These are phyloP conservation scores for Neonectria sp. DNA, from an alignment of 2,329 filamentous ascomycete genomes.

Conservation along the genomic window DNA sequence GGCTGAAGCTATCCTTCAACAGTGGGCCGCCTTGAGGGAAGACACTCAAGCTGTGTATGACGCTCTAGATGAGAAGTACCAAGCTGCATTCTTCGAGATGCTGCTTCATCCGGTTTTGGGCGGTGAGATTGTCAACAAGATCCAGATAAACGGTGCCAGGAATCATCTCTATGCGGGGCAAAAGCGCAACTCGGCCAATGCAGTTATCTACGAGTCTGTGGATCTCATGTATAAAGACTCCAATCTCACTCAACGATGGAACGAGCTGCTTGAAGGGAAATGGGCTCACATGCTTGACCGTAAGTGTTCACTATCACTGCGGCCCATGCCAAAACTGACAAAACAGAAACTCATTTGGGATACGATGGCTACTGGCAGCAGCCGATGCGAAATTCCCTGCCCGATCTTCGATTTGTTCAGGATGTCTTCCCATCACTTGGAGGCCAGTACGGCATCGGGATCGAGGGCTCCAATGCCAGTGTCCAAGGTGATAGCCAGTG, in stretches of 20 bases:
- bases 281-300: neutral
- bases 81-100: conserved; percentile 72
- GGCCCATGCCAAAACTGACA: neutral
- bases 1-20: conserved; percentile 66
- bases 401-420: conserved; percentile 57
- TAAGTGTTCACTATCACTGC: neutral
- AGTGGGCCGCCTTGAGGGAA: conserved; percentile 65
- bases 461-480: conserved; percentile 52
- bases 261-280: neutral
- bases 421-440: conserved; percentile 71
- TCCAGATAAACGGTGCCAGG: conserved; percentile 60
- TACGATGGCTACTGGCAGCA: conserved; percentile 75
- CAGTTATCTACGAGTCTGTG: neutral
- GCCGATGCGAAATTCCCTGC: conserved; percentile 79
- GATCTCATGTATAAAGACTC: neutral
- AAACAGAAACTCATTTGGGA: conserved; percentile 66
- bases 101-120: conserved; percentile 73
- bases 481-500: conserved; percentile 62
- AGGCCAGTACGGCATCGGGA: conserved; percentile 53
- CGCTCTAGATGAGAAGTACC: conserved; percentile 57
- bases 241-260: neutral
- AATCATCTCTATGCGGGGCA: conserved; percentile 71
- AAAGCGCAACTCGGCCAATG: conserved; percentile 70
- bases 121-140: conserved; percentile 67
- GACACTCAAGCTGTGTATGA: conserved; percentile 63